Conservation (phyloP, 768 basidiomycete species). For the Fistulinella prunicolor region DNA sequence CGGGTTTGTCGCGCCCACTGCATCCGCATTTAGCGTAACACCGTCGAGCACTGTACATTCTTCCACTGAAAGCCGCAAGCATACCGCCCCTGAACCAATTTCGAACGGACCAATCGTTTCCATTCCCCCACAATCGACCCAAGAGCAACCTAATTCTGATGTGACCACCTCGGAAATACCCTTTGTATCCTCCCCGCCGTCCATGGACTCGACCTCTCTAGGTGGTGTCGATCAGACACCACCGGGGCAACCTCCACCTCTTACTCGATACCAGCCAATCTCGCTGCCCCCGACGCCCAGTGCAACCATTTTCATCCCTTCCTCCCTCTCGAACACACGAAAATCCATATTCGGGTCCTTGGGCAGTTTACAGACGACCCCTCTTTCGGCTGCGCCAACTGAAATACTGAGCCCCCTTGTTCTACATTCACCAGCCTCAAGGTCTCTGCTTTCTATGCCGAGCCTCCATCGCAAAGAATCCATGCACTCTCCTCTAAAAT, state of each 20-base stretch:
- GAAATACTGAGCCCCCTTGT: slow-evolving; percentile 32
- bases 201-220: slow-evolving; percentile 6
- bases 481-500: slow-evolving; percentile 23
- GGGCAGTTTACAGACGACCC: slow-evolving; percentile 25
- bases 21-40: not conserved
- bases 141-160: not conserved
- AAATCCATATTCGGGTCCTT: slow-evolving; percentile 22
- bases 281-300: slow-evolving; percentile 35
- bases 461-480: slow-evolving; percentile 24
- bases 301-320: slow-evolving; percentile 16
- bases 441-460: slow-evolving; percentile 13
- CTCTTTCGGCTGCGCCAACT: slow-evolving; percentile 21
- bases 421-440: slow-evolving; percentile 26
- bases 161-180: not conserved
- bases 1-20: not conserved
- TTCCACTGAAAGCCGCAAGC: not conserved
- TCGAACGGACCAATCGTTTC: not conserved
- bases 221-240: slow-evolving; percentile 11
- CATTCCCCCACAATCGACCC: slow-evolving; percentile 2
- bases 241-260: slow-evolving; percentile 26
- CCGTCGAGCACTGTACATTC: not conserved
- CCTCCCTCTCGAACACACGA: slow-evolving; percentile 10
- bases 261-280: slow-evolving; percentile 29
- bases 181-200: slow-evolving; percentile 15
- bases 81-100: not conserved